Conservation (phyloP, 108 stramenopile genomes). For the Pseudonitzschia multistriata region DNA sequence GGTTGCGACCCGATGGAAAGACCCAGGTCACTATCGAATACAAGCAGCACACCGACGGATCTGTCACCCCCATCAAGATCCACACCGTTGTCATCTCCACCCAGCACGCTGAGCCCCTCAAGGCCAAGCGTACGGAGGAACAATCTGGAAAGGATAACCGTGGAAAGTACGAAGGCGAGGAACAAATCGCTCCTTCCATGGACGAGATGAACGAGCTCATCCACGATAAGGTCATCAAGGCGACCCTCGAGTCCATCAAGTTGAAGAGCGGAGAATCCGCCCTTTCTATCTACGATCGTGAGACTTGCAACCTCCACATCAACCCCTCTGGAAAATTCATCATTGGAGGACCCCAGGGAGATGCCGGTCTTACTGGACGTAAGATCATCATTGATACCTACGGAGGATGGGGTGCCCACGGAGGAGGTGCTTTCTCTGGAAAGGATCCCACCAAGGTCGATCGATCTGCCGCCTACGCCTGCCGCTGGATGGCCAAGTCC, state of each 20-base stretch:
- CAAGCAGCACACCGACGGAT: slow-evolving; percentile 86
- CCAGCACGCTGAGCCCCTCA: slow-evolving; percentile 91
- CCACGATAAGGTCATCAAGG: slow-evolving; percentile 77
- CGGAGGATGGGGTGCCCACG: slow-evolving; percentile 98
- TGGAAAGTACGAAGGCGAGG: slow-evolving; percentile 80
- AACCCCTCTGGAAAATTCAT: slow-evolving; percentile 95
- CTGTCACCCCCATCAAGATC: slow-evolving; percentile 90
- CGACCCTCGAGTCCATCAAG: slow-evolving; percentile 73
- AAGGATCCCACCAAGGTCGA: slow-evolving; percentile 98
- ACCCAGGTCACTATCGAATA: slow-evolving; percentile 97
- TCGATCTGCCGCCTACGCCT: slow-evolving; percentile 94
- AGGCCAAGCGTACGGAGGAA: slow-evolving; percentile 92
- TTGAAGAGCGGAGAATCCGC: slow-evolving; percentile 72
- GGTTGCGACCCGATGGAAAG: slow-evolving; percentile 98
- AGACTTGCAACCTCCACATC: slow-evolving; percentile 93
- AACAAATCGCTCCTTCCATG: slow-evolving; percentile 75
- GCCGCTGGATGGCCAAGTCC: slow-evolving; percentile 97
- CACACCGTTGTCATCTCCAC: slow-evolving; percentile 98
- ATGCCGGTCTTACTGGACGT: slow-evolving; percentile 96
- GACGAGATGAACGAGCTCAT: slow-evolving; percentile 81
- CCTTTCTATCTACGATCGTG: slow-evolving; percentile 68
- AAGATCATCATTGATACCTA: slow-evolving; percentile 99
- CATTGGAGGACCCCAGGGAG: slow-evolving; percentile 97
- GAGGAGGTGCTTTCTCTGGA: slow-evolving; percentile 97
- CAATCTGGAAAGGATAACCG: slow-evolving; percentile 94